These are phyloP conservation scores for Rosa persica DNA, from an alignment of 306 rosid genomes.

Conservation along the genomic window DNA sequence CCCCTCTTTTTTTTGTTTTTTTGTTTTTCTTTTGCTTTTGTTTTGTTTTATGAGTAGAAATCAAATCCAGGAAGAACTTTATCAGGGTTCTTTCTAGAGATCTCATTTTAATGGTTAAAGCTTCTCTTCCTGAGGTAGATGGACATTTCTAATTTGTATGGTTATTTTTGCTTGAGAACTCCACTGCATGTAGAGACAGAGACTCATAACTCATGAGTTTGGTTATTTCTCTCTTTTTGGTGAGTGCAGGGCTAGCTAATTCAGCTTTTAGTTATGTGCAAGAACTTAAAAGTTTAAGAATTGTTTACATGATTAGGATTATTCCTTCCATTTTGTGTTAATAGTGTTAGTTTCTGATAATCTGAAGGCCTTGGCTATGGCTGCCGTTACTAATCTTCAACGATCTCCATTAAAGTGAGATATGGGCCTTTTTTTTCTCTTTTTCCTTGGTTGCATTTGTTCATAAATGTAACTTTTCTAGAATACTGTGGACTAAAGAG, in stretches of 20 bases:
- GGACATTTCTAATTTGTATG: background rate
- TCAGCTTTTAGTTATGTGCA: background rate
- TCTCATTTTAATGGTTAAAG: background rate
- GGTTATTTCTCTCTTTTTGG: background rate
- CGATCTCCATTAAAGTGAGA: background rate
- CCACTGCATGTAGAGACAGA: background rate
- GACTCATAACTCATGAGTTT: background rate
- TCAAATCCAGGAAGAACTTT: background rate
- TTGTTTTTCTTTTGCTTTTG: background rate
- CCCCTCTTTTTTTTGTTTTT: background rate
- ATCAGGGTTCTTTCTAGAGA: background rate
- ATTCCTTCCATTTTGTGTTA: background rate
- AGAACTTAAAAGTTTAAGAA: background rate
- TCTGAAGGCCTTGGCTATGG: background rate
- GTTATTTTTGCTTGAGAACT: background rate
- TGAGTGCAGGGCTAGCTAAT: background rate
- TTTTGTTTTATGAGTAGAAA: background rate
- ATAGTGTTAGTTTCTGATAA: background rate
- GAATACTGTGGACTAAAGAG: background rate
- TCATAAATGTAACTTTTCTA: background rate
- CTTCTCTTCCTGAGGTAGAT: background rate
- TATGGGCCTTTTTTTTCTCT: background rate
- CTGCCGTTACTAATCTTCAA: background rate
- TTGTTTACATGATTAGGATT: background rate
- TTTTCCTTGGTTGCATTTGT: background rate